Percentiles rank a stretch among this genome's conserved stretches.
Evolutionary conservation across 2,329 filamentous ascomycete genomes (phyloP).

Genomic region (Diaporthe aspalathi): DNA sequence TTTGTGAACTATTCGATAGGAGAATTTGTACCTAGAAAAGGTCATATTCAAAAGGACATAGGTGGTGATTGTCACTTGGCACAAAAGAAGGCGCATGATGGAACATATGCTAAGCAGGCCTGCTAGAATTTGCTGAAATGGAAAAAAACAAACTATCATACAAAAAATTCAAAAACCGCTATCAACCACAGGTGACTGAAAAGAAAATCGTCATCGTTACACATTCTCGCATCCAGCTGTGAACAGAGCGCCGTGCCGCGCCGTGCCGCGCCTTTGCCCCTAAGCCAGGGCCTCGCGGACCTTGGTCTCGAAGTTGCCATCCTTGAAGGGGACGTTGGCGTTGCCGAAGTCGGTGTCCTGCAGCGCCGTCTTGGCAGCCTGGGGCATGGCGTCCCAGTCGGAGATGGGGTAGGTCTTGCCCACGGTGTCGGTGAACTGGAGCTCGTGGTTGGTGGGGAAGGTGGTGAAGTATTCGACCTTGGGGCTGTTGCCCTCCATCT

Average conservation of each 20-base stretch:
- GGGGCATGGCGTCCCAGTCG: slow-evolving; percentile 55
- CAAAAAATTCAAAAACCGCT: not conserved
- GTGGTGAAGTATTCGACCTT: slow-evolving; percentile 50
- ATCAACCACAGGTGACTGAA: slow-evolving; percentile 3
- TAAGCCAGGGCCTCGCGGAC: slow-evolving; percentile 23
- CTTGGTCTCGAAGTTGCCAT: slow-evolving; percentile 25
- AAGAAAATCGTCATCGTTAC: not conserved
- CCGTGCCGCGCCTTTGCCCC: no score
- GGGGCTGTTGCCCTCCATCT: slow-evolving; percentile 40
- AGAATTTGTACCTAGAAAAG: no score
- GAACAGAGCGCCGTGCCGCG: no score
- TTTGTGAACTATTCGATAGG: no score
- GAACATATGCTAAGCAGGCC: not conserved
- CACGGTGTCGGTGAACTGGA: slow-evolving; percentile 50
- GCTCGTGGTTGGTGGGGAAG: slow-evolving; percentile 50
- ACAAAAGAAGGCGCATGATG: no score
- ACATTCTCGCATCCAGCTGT: not conserved
- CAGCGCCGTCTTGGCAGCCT: slow-evolving; percentile 48
- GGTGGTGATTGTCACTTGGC: no score
- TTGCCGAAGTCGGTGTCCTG: slow-evolving; percentile 51
- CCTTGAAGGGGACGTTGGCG: slow-evolving; percentile 55
- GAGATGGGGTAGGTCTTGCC: slow-evolving; percentile 52
- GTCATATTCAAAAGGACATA: no score
- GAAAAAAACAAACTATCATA: not conserved
- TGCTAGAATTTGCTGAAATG: not conserved